Evolutionary conservation across 192 early-diverging fungal species (phyloP), one percentile per base, ranked within the genome.

Genomic region (Phycomyces nitens): DNA sequence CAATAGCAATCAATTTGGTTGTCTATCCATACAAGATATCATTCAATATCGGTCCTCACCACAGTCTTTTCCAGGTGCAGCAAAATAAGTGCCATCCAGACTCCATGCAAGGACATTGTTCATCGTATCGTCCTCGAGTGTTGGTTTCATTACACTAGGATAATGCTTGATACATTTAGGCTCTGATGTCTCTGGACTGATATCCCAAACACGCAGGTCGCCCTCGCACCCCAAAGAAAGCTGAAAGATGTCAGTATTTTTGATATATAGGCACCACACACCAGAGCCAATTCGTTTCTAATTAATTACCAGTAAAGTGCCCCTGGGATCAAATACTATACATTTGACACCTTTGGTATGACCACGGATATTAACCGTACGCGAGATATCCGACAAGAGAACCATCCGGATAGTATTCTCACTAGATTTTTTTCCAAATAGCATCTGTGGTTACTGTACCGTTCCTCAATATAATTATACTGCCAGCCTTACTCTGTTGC

Each of bases 181-280:
- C 38, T 44, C 52, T 14, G 56, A 44, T 1, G 77, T 76, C 11
- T 50, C 43, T 6, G 60, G 58, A 16, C 78, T 68, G 63, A 86
- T 65, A 67, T 89, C 83, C 87, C 87, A 92, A 9, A 92, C 67
- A 39, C 78, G 73, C 21, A 89, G 72, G 2, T 81, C 78, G 15
- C 90, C 90, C 50, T 88, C 81, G 56, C 82, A 80, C 16, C 77
- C 80, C 1, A 77, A 71, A 5, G 88, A 87, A 2, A 66, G 29
- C 65, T 66, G 16, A n/a, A n/a, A n/a, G n/a, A n/a, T n/a, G n/a
- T n/a, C n/a, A n/a, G n/a, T n/a, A n/a, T n/a, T n/a, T n/a, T n/a
- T n/a, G n/a, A n/a, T n/a, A n/a, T n/a, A n/a, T n/a, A n/a, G n/a
- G n/a, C n/a, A n/a, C n/a, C n/a, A n/a, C n/a, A n/a, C n/a, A n/a